A percentile compares a stretch with the other conserved stretches of the same genome.
These are phyloP conservation scores for Boletus holoroseus DNA, from an alignment of 1,284 basidiomycete species.

Conservation along the genomic window DNA sequence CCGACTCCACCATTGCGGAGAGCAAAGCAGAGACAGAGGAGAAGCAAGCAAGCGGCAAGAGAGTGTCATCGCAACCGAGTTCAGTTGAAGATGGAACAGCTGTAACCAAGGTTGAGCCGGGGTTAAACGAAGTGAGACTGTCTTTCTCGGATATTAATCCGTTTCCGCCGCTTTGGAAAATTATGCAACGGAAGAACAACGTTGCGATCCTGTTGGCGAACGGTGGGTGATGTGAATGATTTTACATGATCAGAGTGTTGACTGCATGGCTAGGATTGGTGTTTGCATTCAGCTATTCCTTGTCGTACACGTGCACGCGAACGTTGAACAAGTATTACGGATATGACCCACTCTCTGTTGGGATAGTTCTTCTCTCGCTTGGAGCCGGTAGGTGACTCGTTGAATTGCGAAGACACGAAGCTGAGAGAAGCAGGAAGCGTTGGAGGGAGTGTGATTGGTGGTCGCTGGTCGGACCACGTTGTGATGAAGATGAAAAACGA, in stretches of 20 bases:
- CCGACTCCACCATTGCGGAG: constrained; percentile 7
- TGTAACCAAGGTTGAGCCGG: constrained; percentile 6
- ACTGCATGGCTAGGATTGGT: constrained; percentile 46
- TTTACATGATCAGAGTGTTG: background rate
- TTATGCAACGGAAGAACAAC: constrained; percentile 64
- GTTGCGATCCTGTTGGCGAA: constrained; percentile 62
- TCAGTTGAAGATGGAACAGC: constrained; percentile 17
- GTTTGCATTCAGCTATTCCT: constrained; percentile 69
- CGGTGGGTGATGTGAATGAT: constrained; percentile 41
- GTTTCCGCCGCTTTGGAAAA: constrained; percentile 50
- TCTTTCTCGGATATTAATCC: constrained; percentile 72
- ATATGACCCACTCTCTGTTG: constrained; percentile 68
- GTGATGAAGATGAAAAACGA: constrained; percentile 50
- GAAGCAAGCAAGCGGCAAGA: constrained; percentile 6
- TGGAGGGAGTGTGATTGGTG: constrained; percentile 67
- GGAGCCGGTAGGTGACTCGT: constrained; percentile 51
- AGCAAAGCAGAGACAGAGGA: constrained; percentile 6
- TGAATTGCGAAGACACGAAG: constrained; percentile 1
- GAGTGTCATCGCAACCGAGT: constrained; percentile 2
- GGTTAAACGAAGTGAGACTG: constrained; percentile 44
- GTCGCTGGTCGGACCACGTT: constrained; percentile 69
- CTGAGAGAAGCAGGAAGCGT: constrained; percentile 47
- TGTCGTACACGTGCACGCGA: constrained; percentile 67
- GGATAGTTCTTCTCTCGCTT: constrained; percentile 70
- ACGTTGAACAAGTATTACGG: constrained; percentile 61